These are phyloP conservation scores for Tetramitus jugosus DNA, from an alignment of 208 protist genomes.

Conservation along the genomic window DNA sequence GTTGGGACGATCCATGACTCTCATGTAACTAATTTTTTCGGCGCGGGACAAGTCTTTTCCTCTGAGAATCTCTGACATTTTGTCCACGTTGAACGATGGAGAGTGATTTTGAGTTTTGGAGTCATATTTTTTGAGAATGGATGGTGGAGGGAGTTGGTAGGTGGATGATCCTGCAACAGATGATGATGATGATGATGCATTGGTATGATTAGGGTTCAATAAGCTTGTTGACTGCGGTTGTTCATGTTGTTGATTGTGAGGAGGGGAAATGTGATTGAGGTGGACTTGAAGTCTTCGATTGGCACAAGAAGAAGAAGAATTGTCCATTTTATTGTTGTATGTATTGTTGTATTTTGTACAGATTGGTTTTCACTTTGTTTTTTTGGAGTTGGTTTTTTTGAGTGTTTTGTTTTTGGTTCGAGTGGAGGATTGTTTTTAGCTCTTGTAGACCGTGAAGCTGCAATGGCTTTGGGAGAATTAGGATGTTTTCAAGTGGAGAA, in stretches of 20 bases:
- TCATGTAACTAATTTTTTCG: not conserved
- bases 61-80: not conserved
- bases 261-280: not conserved
- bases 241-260: not conserved
- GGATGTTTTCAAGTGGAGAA: too few species aligned
- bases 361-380: too few species aligned
- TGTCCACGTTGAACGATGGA: not conserved
- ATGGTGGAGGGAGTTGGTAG: not conserved
- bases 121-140: not conserved
- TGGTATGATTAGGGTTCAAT: not conserved
- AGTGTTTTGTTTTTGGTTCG: too few species aligned
- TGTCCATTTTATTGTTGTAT: too few species aligned
- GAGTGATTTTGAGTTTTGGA: not conserved
- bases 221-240: too few species aligned
- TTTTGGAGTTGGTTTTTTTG: too few species aligned
- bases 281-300: not conserved
- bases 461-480: too few species aligned
- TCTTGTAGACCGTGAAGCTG: too few species aligned
- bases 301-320: too few species aligned
- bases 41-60: not conserved
- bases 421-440: too few species aligned
- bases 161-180: not conserved
- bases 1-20: not conserved
- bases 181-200: not conserved
- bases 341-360: too few species aligned